These are phyloP conservation scores for Hortiboletus flavorubellus DNA, from an alignment of 768 basidiomycete species.

Conservation along the genomic window DNA sequence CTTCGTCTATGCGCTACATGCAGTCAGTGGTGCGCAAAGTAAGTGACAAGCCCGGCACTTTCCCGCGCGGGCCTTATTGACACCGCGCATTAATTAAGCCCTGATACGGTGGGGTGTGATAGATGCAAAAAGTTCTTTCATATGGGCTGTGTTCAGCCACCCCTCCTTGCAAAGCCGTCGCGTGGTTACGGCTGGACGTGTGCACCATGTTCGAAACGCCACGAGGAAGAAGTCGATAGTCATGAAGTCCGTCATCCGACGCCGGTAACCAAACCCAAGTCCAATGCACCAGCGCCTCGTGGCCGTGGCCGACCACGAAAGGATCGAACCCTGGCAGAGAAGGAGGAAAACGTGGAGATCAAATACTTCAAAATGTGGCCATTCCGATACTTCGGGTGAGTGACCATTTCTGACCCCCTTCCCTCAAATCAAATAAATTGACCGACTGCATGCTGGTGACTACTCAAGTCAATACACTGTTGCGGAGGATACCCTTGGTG, in stretches of 20 bases:
- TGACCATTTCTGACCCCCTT: conserved; percentile 2
- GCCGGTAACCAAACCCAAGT: conserved; percentile 54
- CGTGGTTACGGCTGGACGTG: conserved; percentile 98
- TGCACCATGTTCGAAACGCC: conserved; percentile 82
- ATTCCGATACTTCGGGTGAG: conserved; percentile 96
- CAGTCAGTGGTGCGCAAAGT: conserved; percentile 86
- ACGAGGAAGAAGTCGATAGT: conserved; percentile 83
- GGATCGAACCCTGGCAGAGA: conserved; percentile 67
- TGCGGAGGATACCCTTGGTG: conserved; percentile 88
- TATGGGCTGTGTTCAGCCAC: conserved; percentile 92
- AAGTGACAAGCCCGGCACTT: conserved; percentile 30
- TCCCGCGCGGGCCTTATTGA: conserved; percentile 18
- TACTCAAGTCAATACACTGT: conserved; percentile 74
- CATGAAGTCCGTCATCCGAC: conserved; percentile 63
- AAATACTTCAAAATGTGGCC: conserved; percentile 92
- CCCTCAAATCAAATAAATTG: not conserved
- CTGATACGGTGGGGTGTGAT: conserved; percentile 86
- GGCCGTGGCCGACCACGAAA: conserved; percentile 78
- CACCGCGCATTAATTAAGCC: conserved; percentile 42
- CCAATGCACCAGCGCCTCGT: conserved; percentile 68
- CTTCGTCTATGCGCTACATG: conserved; percentile 86
- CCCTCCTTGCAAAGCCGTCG: conserved; percentile 85
- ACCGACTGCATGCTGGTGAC: conserved; percentile 13
- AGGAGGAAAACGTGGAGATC: conserved; percentile 71
- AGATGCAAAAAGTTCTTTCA: conserved; percentile 93